Base-by-base conservation (phyloP, 1,284 basidiomycete species). In the Puccinia hordei region DNA sequence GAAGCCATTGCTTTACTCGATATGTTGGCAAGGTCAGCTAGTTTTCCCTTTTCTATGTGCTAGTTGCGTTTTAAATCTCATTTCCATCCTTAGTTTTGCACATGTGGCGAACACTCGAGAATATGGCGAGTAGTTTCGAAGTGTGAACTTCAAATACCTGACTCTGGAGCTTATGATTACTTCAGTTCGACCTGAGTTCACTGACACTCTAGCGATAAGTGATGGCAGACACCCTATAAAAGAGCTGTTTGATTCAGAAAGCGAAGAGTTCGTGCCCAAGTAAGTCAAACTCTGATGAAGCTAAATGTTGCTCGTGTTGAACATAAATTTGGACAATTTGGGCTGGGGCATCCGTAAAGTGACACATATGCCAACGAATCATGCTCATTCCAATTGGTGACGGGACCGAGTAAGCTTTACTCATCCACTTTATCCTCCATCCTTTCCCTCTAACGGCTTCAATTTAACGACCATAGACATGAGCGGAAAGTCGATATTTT, bases 111-210 rank as follows among this genome's bases (percentile, higher is more conserved):
- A 92, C 61, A 88, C 92, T 92, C 84, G 84, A 38, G 81, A 83
- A 41, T 85, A 84, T 66, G 90, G 86, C 8, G 46, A 44, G 10
- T 72, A 71, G 17, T 38, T 35, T 13, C 51, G 27, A 2, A 63
- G 61, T 1, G 35, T 8, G 4, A 46, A 15, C 55, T 24, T 17
- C 24, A 22, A 3, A 73, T 68, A 61, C 8, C 73, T 17, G 33
- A 63, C 35, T 75, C 22, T 22, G 22, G 68, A 57, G 24, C 27
- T 33, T 33, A n/a, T n/a, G 19, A 35, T 59, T 33, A 15, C 17
- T 17, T 10, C 82, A 95, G 93, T 92, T 17, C 91, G 93, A 1
- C 94, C 94, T 0, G 92, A 94, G 83, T 95, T 94, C 83, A 92
- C 91, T 1, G 91, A 90, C 0, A 93, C 92, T 0, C 86, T 96